Conservation (phyloP, 352 stramenopile species). For the Pythium plurisporium region DNA sequence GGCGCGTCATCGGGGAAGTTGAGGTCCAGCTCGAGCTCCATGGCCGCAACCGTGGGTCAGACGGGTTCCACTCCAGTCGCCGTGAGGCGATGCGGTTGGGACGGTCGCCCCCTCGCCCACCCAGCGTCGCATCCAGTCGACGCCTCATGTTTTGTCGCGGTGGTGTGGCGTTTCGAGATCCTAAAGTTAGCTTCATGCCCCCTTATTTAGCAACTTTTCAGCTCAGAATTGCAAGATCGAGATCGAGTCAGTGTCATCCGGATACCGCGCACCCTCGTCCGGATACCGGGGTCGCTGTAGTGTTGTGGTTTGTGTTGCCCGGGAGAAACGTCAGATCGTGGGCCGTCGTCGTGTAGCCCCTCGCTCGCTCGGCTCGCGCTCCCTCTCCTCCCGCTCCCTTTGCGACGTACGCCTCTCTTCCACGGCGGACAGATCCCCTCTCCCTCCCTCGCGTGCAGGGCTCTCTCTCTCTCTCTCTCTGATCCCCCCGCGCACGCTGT, state of each 20-base stretch:
- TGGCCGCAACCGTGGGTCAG: background rate
- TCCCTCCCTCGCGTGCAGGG: background rate
- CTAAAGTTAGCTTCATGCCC: slow-evolving; percentile 8
- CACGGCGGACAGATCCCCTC: background rate
- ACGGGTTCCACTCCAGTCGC: background rate
- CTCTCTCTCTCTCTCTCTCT: background rate
- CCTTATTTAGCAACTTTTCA: slow-evolving; percentile 12
- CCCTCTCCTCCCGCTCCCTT: background rate
- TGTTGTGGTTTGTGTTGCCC: background rate
- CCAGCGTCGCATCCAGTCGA: too few species aligned
- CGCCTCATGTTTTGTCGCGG: too few species aligned
- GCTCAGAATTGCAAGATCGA: slow-evolving; percentile 3
- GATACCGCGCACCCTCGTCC: slow-evolving; percentile 14
- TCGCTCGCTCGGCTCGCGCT: slow-evolving; percentile 1
- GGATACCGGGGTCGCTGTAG: slow-evolving; percentile 10
- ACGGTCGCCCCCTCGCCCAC: too few species aligned
- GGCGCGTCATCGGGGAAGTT: slow-evolving; percentile 28
- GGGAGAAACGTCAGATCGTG: slow-evolving; percentile 30
- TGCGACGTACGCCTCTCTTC: background rate
- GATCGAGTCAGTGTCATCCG: slow-evolving; percentile 21
- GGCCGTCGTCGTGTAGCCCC: slow-evolving; percentile 1
- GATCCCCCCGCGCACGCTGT: background rate
- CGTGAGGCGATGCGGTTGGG: too few species aligned
- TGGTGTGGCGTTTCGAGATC: slow-evolving; percentile 26
- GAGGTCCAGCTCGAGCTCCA: slow-evolving; percentile 36